Evolutionary conservation across 495 filamentous ascomycete genomes (phyloP).

Genomic region (Lichenothelia convexa): DNA sequence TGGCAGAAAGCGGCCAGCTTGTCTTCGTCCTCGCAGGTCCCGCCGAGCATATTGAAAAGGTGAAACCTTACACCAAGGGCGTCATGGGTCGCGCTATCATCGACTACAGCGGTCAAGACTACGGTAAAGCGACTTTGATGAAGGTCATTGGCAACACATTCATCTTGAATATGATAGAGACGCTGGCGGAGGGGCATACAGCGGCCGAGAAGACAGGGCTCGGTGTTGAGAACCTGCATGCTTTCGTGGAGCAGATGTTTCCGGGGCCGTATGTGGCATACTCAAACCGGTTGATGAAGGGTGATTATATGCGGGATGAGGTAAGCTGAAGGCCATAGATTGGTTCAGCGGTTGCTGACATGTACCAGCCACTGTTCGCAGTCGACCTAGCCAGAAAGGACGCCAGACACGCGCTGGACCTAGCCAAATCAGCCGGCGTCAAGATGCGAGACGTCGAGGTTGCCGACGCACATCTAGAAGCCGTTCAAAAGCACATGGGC

Average conservation of each 20-base stretch:
- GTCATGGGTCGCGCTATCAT: conserved; percentile 58
- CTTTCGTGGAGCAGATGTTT: conserved; percentile 48
- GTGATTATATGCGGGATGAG: conserved; percentile 52
- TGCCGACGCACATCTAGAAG: conserved; percentile 45
- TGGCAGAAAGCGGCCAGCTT: conserved; percentile 58
- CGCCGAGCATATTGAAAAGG: conserved; percentile 36
- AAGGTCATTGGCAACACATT: conserved; percentile 83
- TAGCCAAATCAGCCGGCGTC: conserved; percentile 46
- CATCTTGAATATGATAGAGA: conserved; percentile 65
- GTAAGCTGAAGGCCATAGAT: too few species aligned
- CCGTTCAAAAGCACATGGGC: conserved; percentile 55
- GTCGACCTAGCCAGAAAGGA: conserved; percentile 81
- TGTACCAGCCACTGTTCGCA: conserved; percentile 70
- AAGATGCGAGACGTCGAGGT: conserved; percentile 46
- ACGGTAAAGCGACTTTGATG: conserved; percentile 39
- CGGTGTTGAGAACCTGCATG: conserved; percentile 46
- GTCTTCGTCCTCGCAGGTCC: conserved; percentile 62
- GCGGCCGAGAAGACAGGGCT: conserved; percentile 69
- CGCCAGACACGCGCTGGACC: conserved; percentile 47
- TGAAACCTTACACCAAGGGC: conserved; percentile 58
- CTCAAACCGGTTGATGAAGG: conserved; percentile 48
- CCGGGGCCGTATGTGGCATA: conserved; percentile 52
- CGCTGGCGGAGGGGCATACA: conserved; percentile 55
- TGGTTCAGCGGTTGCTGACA: too few species aligned
- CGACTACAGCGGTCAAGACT: conserved; percentile 44